Evolutionary conservation across 306 rosid species (phyloP).

Genomic region (Fragaria vesca): DNA sequence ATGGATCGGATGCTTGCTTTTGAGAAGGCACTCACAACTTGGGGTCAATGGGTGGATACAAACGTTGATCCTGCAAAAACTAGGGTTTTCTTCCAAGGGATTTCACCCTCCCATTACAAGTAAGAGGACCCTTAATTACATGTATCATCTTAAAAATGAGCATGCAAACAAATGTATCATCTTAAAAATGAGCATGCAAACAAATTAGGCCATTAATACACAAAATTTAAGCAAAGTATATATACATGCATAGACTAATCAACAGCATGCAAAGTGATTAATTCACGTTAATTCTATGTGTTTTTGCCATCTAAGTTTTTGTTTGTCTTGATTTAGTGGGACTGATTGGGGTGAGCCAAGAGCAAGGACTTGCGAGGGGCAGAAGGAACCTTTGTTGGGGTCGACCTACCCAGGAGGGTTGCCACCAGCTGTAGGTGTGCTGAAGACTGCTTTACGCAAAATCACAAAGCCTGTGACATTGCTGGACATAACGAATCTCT

Average conservation of each 20-base stretch:
- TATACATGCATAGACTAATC: no score
- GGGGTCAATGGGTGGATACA: slow-evolving; percentile 75
- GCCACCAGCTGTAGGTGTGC: slow-evolving; percentile 60
- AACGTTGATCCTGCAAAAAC: slow-evolving; percentile 56
- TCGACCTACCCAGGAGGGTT: slow-evolving; percentile 67
- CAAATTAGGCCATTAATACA: no score
- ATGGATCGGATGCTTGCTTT: slow-evolving; percentile 86
- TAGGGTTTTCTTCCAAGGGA: slow-evolving; percentile 79
- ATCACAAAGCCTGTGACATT: slow-evolving; percentile 59
- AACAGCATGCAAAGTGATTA: no score
- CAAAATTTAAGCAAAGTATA: no score
- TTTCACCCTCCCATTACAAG: slow-evolving; percentile 98
- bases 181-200: no score
- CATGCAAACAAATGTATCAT: no score
- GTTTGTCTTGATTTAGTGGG: slow-evolving; percentile 43
- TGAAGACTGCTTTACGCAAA: slow-evolving; percentile 52
- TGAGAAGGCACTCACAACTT: slow-evolving; percentile 69
- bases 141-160: background rate
- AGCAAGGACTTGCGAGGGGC: slow-evolving; percentile 56
- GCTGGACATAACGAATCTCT: slow-evolving; percentile 71
- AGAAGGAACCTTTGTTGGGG: slow-evolving; percentile 55
- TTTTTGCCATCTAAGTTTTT: no score
- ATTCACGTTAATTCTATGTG: no score
- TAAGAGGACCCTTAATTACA: slow-evolving; percentile 28
- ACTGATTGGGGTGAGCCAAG: slow-evolving; percentile 67